phyloP scores from a whole-genome alignment of 2,329 filamentous ascomycete genomes.

The Lachnellula arida region DNA sequence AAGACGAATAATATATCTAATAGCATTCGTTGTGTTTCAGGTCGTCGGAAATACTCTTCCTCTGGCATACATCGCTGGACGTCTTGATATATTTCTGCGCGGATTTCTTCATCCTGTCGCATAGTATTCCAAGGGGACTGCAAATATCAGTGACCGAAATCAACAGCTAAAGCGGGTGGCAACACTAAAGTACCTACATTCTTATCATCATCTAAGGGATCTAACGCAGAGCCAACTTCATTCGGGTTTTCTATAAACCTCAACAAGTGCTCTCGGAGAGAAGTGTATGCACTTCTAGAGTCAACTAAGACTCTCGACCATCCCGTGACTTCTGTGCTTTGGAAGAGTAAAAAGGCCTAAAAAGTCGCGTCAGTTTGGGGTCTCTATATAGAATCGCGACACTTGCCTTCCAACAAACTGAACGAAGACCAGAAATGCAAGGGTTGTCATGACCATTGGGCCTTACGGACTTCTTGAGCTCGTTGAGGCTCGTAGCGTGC shows the following conservation, averaged over 20 bases:
- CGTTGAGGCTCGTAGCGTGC: slow-evolving; percentile 52
- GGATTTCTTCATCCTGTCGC: slow-evolving; percentile 75
- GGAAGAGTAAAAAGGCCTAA: slow-evolving; percentile 77
- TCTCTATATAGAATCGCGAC: background rate
- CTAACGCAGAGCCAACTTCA: slow-evolving; percentile 66
- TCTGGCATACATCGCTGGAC: slow-evolving; percentile 88
- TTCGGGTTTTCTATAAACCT: slow-evolving; percentile 82
- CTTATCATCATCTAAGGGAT: slow-evolving; percentile 81
- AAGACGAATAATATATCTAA: slow-evolving; percentile 90
- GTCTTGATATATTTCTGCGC: slow-evolving; percentile 89
- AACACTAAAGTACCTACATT: slow-evolving; percentile 38
- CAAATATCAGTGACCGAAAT: slow-evolving; percentile 38
- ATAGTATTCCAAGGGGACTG: slow-evolving; percentile 91
- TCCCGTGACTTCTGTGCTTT: slow-evolving; percentile 55
- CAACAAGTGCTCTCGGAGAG: slow-evolving; percentile 68
- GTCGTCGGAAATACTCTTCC: slow-evolving; percentile 81
- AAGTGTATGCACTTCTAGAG: slow-evolving; percentile 68
- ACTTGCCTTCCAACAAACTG: slow-evolving; percentile 84
- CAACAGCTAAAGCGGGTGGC: slow-evolving; percentile 8
- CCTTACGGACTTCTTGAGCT: slow-evolving; percentile 61
- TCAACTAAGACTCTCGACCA: slow-evolving; percentile 67
- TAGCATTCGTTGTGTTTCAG: slow-evolving; percentile 72
- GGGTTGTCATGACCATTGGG: slow-evolving; percentile 55
- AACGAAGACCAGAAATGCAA: slow-evolving; percentile 70
- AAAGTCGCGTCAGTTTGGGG: background rate